Evolutionary conservation across 148 eudicot genomes (phyloP).

Genomic region (Pharnaceum exiguum): DNA sequence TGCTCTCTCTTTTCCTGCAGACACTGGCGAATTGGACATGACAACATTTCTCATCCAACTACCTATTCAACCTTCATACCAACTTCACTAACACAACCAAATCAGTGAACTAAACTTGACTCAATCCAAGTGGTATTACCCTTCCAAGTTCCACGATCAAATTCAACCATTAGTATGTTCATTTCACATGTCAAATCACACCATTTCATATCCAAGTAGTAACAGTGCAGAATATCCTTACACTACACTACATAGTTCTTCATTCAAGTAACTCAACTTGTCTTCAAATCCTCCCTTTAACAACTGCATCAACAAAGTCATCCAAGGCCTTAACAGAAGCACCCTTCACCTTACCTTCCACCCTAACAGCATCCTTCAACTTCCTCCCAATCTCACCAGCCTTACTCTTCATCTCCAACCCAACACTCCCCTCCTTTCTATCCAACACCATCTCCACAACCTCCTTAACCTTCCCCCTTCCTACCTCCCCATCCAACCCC

Average conservation of each 20-base stretch:
- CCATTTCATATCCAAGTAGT: too few relatives aligned
- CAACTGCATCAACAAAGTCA: neutral
- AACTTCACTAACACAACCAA: too few relatives aligned
- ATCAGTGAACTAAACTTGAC: too few relatives aligned
- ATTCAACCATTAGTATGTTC: too few relatives aligned
- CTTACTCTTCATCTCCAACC: conserved; percentile 46
- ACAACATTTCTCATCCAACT: too few relatives aligned
- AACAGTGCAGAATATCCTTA: neutral
- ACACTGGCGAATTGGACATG: too few relatives aligned
- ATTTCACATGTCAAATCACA: too few relatives aligned
- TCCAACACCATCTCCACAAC: conserved; percentile 47
- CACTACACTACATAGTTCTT: neutral
- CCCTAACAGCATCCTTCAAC: conserved; percentile 30
- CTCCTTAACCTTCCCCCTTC: conserved; percentile 37
- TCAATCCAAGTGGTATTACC: too few relatives aligned
- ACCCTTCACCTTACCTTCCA: conserved; percentile 14
- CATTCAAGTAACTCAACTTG: neutral
- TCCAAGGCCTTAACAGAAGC: conserved; percentile 6
- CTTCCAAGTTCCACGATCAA: too few relatives aligned
- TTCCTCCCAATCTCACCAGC: conserved; percentile 38
- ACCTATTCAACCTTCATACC: too few relatives aligned
- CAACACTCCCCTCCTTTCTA: conserved; percentile 30
- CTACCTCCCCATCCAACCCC: conserved; percentile 43
- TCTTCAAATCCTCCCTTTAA: neutral
- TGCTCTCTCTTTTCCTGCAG: too few relatives aligned